These are phyloP conservation scores for Hirschioporus abietinus DNA, from an alignment of 768 basidiomycete species.

Conservation along the genomic window DNA sequence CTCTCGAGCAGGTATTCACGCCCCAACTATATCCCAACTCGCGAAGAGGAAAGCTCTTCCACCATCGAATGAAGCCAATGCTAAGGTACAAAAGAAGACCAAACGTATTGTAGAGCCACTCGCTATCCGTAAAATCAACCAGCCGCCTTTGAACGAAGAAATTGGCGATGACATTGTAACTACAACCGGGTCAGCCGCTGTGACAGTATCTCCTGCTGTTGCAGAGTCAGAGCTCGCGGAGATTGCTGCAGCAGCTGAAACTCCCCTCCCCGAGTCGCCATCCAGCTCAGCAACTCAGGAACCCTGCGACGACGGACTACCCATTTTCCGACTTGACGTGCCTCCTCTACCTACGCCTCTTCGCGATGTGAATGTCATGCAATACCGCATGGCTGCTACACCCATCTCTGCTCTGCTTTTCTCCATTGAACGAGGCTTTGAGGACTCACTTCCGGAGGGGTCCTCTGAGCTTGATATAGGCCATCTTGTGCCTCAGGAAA, in stretches of 20 bases:
- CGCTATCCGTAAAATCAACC: neutral
- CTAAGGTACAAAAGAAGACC: neutral
- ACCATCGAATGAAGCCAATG: neutral
- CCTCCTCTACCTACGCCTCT: neutral
- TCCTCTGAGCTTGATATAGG: neutral
- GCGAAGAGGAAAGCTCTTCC: conserved; percentile 1
- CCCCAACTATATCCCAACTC: neutral
- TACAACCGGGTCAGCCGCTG: neutral
- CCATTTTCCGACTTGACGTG: neutral
- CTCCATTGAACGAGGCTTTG: neutral
- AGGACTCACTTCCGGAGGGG: neutral
- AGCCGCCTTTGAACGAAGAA: neutral
- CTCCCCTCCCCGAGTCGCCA: neutral
- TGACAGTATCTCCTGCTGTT: neutral
- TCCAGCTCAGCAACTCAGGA: neutral
- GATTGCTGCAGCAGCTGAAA: neutral
- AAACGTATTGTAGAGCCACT: neutral
- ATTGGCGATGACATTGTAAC: neutral
- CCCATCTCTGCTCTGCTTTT: conserved; percentile 3
- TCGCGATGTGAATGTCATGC: neutral
- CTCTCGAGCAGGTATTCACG: neutral
- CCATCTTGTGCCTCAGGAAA: neutral
- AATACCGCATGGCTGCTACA: neutral
- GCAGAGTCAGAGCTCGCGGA: neutral
- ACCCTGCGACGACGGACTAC: neutral